phyloP scores from a whole-genome alignment of 768 basidiomycete genomes.

The Russula virescens region DNA sequence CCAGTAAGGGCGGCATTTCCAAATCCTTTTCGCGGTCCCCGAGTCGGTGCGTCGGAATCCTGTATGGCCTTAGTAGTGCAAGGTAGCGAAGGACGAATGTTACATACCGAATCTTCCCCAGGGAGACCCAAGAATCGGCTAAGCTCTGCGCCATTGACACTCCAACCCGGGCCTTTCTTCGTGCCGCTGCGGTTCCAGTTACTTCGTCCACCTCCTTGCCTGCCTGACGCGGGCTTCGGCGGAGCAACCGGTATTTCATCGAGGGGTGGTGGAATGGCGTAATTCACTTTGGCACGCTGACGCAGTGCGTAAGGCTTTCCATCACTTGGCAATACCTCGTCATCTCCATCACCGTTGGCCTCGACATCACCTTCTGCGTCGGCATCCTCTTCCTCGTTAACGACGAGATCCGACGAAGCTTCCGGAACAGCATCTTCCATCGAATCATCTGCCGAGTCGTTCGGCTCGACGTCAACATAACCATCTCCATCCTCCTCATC shows the following conservation, averaged over 20 bases:
- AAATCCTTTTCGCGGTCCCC: constrained; percentile 65
- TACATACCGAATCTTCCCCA: constrained; percentile 58
- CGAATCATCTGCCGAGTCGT: constrained; percentile 35
- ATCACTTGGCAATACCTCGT: constrained; percentile 45
- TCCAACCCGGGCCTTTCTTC: constrained; percentile 63
- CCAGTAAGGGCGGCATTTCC: constrained; percentile 40
- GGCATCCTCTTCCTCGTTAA: constrained; percentile 35
- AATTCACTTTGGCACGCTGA: constrained; percentile 63
- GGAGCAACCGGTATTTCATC: constrained; percentile 59
- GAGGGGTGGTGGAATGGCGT: constrained; percentile 74
- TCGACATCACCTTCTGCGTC: constrained; percentile 36
- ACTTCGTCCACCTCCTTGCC: constrained; percentile 33
- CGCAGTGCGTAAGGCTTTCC: constrained; percentile 62
- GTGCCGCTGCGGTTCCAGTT: constrained; percentile 32
- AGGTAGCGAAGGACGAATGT: neutral
- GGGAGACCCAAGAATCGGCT: constrained; percentile 72
- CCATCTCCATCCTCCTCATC: constrained; percentile 26
- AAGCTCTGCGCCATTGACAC: constrained; percentile 70
- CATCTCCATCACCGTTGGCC: constrained; percentile 36
- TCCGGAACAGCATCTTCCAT: constrained; percentile 53
- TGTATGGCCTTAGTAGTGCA: constrained; percentile 26
- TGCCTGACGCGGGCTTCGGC: constrained; percentile 30
- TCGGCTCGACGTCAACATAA: constrained; percentile 21
- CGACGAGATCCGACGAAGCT: constrained; percentile 40
- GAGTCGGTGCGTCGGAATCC: constrained; percentile 68